These are phyloP conservation scores for Diaporthe citrichinensis DNA, from an alignment of 2,329 filamentous ascomycete genomes.

Conservation along the genomic window DNA sequence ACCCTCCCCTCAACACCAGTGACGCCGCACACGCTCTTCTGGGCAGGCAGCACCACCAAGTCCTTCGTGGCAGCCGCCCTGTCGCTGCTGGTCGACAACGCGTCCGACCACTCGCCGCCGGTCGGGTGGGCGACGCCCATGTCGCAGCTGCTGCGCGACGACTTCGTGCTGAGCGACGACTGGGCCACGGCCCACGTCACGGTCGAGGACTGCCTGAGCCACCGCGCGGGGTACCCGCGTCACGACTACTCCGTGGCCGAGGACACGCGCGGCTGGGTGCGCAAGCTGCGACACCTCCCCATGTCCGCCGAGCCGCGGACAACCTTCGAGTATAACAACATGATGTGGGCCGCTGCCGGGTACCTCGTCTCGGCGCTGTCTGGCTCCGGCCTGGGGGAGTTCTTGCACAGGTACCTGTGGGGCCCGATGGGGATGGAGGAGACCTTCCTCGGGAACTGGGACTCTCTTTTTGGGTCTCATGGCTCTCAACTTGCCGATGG, in stretches of 20 bases:
- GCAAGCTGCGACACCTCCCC: constrained; percentile 61
- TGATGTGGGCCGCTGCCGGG: constrained; percentile 62
- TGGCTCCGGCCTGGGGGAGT: constrained; percentile 54
- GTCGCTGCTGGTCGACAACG: constrained; percentile 62
- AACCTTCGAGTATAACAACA: constrained; percentile 64
- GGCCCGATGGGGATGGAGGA: constrained; percentile 61
- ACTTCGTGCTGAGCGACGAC: constrained; percentile 64
- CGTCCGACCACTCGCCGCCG: constrained; percentile 53
- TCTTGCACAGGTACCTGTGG: constrained; percentile 60
- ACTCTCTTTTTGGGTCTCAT: constrained; percentile 47
- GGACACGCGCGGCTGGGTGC: constrained; percentile 53
- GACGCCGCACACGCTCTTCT: constrained; percentile 66
- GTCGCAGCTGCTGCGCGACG: constrained; percentile 61
- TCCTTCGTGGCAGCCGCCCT: constrained; percentile 65
- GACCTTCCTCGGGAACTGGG: constrained; percentile 52
- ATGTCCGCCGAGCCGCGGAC: constrained; percentile 60
- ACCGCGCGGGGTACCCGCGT: constrained; percentile 64
- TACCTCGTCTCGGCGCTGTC: constrained; percentile 62
- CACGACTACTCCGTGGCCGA: constrained; percentile 55
- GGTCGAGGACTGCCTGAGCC: constrained; percentile 67
- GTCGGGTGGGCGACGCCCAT: constrained; percentile 64
- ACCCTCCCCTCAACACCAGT: constrained; percentile 50
- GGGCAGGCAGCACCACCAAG: constrained; percentile 70
- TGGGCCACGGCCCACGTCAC: constrained; percentile 64
- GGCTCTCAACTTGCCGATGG: constrained; percentile 46